A percentile compares a stretch with the other conserved stretches of the same genome.
Evolutionary conservation across 306 rosid species (phyloP).

Genomic region (Malus asiatica): DNA sequence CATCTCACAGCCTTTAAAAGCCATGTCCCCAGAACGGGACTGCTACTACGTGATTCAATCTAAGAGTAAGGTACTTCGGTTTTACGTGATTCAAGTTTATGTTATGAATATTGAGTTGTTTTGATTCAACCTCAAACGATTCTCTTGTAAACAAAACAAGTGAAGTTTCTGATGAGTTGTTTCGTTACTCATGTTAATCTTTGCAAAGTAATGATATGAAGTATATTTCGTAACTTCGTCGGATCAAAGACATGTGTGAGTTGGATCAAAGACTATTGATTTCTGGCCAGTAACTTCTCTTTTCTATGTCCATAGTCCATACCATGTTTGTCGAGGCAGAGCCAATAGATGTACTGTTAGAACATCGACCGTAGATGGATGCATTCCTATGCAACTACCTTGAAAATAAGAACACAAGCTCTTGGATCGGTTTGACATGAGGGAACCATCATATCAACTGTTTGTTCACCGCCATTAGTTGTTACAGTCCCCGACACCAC

Average conservation of each 20-base stretch:
- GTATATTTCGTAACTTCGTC: too few relatives aligned
- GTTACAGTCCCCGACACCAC: constrained; percentile 66
- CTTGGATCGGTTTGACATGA: constrained; percentile 32
- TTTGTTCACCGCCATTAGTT: constrained; percentile 44
- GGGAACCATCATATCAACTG: constrained; percentile 64
- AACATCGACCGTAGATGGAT: constrained; percentile 68
- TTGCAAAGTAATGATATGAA: too few relatives aligned
- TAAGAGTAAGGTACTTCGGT: too few relatives aligned
- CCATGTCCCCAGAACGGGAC: not conserved
- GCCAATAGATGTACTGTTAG: constrained; percentile 69
- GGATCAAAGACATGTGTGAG: too few relatives aligned
- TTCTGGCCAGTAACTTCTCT: constrained; percentile 45
- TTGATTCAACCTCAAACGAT: too few relatives aligned
- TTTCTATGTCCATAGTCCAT: constrained; percentile 52
- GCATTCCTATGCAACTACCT: constrained; percentile 65
- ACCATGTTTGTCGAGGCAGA: constrained; percentile 69
- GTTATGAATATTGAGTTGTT: too few relatives aligned
- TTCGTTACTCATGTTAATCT: too few relatives aligned
- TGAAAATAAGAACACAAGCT: constrained; percentile 41
- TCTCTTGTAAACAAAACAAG: too few relatives aligned
- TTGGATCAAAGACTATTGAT: constrained; percentile 24
- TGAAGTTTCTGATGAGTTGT: too few relatives aligned
- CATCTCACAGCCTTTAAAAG: not conserved
- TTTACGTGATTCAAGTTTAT: too few relatives aligned
- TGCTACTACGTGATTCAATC: too few relatives aligned